Base-by-base conservation (phyloP, 1,139 yeast species). In the Saccharomyces pastorianus region DNA sequence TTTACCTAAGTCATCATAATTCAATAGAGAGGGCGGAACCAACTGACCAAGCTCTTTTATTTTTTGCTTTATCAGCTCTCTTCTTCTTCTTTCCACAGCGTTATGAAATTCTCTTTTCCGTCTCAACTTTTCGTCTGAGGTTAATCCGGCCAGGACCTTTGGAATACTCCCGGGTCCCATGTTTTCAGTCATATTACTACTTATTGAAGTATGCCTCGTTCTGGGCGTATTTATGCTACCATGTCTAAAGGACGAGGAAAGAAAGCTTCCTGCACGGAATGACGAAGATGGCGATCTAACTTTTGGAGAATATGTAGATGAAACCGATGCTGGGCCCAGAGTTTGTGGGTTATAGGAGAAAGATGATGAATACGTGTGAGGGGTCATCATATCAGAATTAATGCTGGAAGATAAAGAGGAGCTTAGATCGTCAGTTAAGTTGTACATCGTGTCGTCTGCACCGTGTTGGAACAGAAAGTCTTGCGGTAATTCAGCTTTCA, bases 71-170 rank as follows among this genome's bases (percentile, higher is more conserved):
- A 86, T 86, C 61, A 86, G 73, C 64, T 86, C 95, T 61, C 95
- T 76, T 67, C 95, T 76, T 66, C 91, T 77, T 65, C 93, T 75
- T 67, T 86, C 95, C 4, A 86, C 95, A 0, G 90, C 93, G 65
- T 86, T 86, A 65, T 86, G 95, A 61, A 85, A 82, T 64, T 85
- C 91, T 59, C 90, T 74, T 62, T 91, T 77, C 62, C 93, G 77
- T 59, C 79, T 79, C 55, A 84, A 66, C 63, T 84, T 85, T 55
- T 83, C 88, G 57, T 85, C 93, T 64, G 83, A 83, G 13, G 81
- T 76, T 53, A 85, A 63, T 46, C 59, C 74, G 63, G 62, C 50
- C n/a, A 58, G 28, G 27, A 23, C 34, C 53, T 61, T 62, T 6
- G 66, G 63, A 3, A 62, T 63, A 50, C 64, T 59, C 0, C 60